These are phyloP conservation scores for Schizophyllum commune DNA, from an alignment of 1,284 basidiomycete genomes.

Conservation along the genomic window DNA sequence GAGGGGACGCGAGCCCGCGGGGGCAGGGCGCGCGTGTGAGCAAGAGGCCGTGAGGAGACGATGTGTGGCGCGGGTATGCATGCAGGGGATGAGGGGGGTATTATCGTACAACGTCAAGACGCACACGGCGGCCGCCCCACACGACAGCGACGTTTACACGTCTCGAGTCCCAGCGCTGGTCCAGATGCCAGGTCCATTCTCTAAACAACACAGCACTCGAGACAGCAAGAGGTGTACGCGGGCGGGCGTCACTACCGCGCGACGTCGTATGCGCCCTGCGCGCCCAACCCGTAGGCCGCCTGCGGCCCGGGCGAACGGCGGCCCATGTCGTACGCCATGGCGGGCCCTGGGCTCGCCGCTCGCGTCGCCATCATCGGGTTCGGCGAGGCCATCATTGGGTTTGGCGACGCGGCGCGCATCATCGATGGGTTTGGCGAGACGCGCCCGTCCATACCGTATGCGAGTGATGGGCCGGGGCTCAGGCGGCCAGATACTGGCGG, in stretches of 20 bases:
- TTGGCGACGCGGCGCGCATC: constrained; percentile 39
- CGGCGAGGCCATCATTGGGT: constrained; percentile 14
- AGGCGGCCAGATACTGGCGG: constrained; percentile 21
- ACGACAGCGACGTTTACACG: not conserved
- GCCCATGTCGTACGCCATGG: constrained; percentile 15
- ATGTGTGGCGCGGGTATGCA: not conserved
- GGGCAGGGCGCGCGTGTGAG: not conserved
- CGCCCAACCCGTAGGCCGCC: constrained; percentile 18
- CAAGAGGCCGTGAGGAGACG: not conserved
- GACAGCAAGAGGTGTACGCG: not conserved
- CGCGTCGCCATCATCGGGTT: constrained; percentile 22
- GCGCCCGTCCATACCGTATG: constrained; percentile 24
- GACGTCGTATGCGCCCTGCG: not conserved
- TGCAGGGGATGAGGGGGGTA: not conserved
- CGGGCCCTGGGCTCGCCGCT: constrained; percentile 19
- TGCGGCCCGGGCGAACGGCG: constrained; percentile 22
- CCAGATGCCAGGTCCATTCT: not conserved
- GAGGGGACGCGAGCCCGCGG: not conserved
- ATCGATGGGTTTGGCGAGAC: constrained; percentile 28
- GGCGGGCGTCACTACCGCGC: not conserved
- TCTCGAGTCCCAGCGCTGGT: not conserved
- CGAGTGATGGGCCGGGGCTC: constrained; percentile 28
- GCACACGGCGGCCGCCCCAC: not conserved
- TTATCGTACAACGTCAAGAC: not conserved
- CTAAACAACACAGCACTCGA: not conserved